These are phyloP conservation scores for Ogataea parapolymorpha DNA, from an alignment of 805 yeast genomes.

Conservation along the genomic window DNA sequence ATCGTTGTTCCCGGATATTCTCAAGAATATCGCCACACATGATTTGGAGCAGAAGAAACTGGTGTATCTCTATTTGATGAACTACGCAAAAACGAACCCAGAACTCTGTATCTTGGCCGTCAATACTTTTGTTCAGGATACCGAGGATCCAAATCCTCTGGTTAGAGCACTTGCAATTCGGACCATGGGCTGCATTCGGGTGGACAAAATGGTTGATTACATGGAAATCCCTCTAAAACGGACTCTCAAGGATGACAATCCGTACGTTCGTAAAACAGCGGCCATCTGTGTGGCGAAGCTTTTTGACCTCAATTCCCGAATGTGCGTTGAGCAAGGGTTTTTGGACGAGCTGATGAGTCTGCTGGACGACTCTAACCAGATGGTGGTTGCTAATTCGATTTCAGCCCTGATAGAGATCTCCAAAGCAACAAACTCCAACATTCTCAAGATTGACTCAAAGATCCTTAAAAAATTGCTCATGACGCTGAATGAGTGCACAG, in stretches of 20 bases:
- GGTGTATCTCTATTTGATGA: slow-evolving; percentile 92
- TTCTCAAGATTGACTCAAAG: slow-evolving; percentile 37
- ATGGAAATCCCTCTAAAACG: slow-evolving; percentile 84
- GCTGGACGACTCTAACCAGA: slow-evolving; percentile 86
- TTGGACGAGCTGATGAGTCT: slow-evolving; percentile 62
- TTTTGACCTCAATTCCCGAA: slow-evolving; percentile 75
- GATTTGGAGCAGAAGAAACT: slow-evolving; percentile 95
- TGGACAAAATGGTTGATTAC: slow-evolving; percentile 92
- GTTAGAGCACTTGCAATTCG: slow-evolving; percentile 94
- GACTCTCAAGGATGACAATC: slow-evolving; percentile 88
- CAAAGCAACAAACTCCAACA: slow-evolving; percentile 27
- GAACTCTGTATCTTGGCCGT: slow-evolving; percentile 95
- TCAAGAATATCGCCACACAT: slow-evolving; percentile 94
- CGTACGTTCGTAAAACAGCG: slow-evolving; percentile 96
- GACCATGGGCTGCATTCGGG: slow-evolving; percentile 98
- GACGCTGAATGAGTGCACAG: slow-evolving; percentile 95
- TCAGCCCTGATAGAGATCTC: slow-evolving; percentile 78
- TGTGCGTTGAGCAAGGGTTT: slow-evolving; percentile 87
- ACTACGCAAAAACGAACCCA: slow-evolving; percentile 95
- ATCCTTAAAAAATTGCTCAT: slow-evolving; percentile 61
- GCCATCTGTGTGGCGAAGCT: slow-evolving; percentile 95
- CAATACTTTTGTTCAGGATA: slow-evolving; percentile 91
- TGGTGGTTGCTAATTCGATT: slow-evolving; percentile 95
- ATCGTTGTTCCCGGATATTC: slow-evolving; percentile 88
- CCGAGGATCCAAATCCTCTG: slow-evolving; percentile 95